Base-by-base conservation (phyloP, 345 rosid genomes). In the Citrus glauca region DNA sequence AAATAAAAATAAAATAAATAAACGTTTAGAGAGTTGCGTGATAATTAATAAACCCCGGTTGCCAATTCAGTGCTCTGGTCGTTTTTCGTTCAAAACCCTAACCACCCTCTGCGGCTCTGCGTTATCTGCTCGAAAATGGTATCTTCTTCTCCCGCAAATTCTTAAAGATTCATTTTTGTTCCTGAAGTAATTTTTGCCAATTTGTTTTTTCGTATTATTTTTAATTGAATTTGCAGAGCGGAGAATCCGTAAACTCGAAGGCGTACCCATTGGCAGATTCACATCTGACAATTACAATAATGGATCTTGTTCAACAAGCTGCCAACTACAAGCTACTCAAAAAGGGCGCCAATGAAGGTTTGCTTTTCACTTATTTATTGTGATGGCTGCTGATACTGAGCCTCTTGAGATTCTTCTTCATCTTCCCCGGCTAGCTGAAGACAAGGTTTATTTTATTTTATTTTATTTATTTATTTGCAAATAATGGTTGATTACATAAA, bases 261-360 rank as follows among this genome's bases (percentile, higher is more conserved):
- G 98, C 95, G 0, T 92, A 92, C 76, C 98, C 99, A 1, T 88
- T 95, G 2, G 97, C 98, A 0, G 94, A 91, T 84, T 84, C 94
- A 24, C 94, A 92, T 86, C 83, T 95, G 37, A 60, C 90, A 1
- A 88, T 89, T 22, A 93, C 98, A 4, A 91, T 95, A 25, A 81
- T 92, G 38, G 97, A 93, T 82, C 94, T 95, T 22, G 89, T 95
- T 77, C 97, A 93, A 72, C 97, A 95, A 88, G 99, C 98, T 45
- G 90, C 96, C 50, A 91, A 93, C 75, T 91, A 92, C 92, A 92
- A 92, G 88, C 98, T 91, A 82, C 98, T 93, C 79, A 95, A 95
- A 77, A 93, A 92, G 88, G 97, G 98, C 9, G 98, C 97, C 32
- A 95, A 95, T 73, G 99, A 95, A 90, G 95, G 95, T 90, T 32